phyloP scores from a whole-genome alignment of 768 basidiomycete genomes.

The Candolleomyces efflorescens region DNA sequence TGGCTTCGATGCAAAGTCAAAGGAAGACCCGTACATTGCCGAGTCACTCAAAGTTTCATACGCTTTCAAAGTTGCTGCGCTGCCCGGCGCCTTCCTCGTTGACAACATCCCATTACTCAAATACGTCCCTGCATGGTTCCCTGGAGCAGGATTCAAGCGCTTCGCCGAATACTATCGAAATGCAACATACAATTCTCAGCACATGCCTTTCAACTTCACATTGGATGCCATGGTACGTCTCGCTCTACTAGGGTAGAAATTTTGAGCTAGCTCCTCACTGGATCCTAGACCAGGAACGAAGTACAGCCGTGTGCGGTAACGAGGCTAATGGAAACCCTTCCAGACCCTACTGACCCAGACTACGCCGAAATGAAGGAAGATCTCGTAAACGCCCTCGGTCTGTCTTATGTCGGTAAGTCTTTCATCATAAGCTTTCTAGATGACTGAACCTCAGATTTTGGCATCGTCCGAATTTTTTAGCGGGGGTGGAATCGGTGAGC shows the following conservation, averaged over 20 bases:
- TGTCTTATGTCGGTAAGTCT: neutral
- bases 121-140: slow-evolving; percentile 33
- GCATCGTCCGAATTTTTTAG: neutral
- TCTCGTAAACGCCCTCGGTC: neutral
- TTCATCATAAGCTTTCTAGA: neutral
- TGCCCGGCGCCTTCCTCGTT: slow-evolving; percentile 17
- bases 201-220: neutral
- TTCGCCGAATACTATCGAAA: slow-evolving; percentile 1
- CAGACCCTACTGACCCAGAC: neutral
- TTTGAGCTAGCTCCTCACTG: no score
- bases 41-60: slow-evolving; percentile 26
- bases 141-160: slow-evolving; percentile 28
- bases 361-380: neutral
- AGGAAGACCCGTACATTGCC: slow-evolving; percentile 34
- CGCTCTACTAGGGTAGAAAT: neutral
- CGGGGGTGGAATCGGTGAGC: neutral
- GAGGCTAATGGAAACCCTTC: neutral
- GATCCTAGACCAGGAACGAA: neutral
- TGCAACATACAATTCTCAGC: slow-evolving; percentile 8
- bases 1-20: neutral
- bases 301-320: neutral
- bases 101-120: slow-evolving; percentile 18
- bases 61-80: slow-evolving; percentile 17
- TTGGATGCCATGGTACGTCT: neutral
- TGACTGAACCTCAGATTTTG: neutral